phyloP scores from a whole-genome alignment of 495 filamentous ascomycete genomes.

The Aspergillus wentii region DNA sequence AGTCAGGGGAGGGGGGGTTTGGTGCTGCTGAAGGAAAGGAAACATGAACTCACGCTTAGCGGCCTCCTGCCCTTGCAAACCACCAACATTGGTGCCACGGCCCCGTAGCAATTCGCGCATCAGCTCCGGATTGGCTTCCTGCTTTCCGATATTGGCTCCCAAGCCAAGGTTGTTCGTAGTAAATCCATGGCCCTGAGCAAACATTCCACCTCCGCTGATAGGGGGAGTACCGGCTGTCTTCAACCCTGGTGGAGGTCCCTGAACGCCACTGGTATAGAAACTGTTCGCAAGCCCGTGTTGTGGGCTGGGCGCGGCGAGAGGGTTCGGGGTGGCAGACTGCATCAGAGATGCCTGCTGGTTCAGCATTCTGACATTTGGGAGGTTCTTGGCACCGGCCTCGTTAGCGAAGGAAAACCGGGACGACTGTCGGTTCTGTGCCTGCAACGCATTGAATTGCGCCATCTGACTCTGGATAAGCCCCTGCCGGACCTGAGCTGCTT shows the following conservation, averaged over 20 bases:
- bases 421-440: slow-evolving; percentile 78
- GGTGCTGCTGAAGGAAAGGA: slow-evolving; percentile 79
- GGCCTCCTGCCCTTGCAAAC: slow-evolving; percentile 65
- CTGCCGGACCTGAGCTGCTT: slow-evolving; percentile 36
- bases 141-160: slow-evolving; percentile 57
- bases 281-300: slow-evolving; percentile 39
- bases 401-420: slow-evolving; percentile 88
- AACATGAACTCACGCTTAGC: slow-evolving; percentile 93
- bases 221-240: slow-evolving; percentile 93
- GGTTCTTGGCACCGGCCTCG: slow-evolving; percentile 73
- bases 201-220: slow-evolving; percentile 69
- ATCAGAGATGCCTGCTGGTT: slow-evolving; percentile 88
- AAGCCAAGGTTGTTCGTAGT: slow-evolving; percentile 64
- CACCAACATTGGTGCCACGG: slow-evolving; percentile 52
- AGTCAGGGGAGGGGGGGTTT: slow-evolving; percentile 82
- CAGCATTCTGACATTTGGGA: slow-evolving; percentile 78
- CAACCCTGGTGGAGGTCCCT: slow-evolving; percentile 89
- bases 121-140: slow-evolving; percentile 71
- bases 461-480: slow-evolving; percentile 57
- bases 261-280: slow-evolving; percentile 59
- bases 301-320: slow-evolving; percentile 52
- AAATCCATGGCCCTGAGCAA: slow-evolving; percentile 74
- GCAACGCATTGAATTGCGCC: slow-evolving; percentile 47
- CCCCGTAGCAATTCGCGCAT: slow-evolving; percentile 72
- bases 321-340: slow-evolving; percentile 61